Percentiles rank a stretch among this genome's conserved stretches.
These are phyloP conservation scores for Saturnispora gosingensis DNA, from an alignment of 805 yeast genomes.

Conservation along the genomic window DNA sequence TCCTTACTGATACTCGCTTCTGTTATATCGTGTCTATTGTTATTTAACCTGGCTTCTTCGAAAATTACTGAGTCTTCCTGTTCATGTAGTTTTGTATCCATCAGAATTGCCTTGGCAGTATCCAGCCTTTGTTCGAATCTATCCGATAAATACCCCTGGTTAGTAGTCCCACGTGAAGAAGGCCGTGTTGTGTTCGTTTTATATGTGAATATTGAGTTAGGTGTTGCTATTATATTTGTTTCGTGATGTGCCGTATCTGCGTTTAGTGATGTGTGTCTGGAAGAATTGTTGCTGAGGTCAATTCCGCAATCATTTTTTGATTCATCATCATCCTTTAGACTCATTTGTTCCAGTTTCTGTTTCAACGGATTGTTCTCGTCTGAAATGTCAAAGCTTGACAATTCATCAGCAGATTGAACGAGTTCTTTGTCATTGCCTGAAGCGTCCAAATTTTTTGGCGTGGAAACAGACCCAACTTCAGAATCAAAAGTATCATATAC, in stretches of 20 bases:
- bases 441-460: not conserved
- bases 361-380: constrained; percentile 3
- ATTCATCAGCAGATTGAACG: constrained; percentile 8
- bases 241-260: not conserved
- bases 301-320: not conserved
- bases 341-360: not conserved
- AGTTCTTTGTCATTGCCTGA: not conserved
- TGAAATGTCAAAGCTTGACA: constrained; percentile 14
- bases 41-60: not conserved
- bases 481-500: not conserved
- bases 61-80: not conserved
- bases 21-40: not conserved
- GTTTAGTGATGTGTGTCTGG: constrained; percentile 1
- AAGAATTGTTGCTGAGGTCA: not conserved
- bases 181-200: constrained; percentile 5
- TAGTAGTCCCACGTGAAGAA: constrained; percentile 11
- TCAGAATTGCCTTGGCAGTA: not conserved
- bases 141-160: not conserved
- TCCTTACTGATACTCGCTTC: constrained; percentile 1
- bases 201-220: not conserved
- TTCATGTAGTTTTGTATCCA: not conserved
- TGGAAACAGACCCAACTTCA: not conserved
- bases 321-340: not conserved
- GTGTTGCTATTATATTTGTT: constrained; percentile 4
- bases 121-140: not conserved